phyloP scores from a whole-genome alignment of 2,329 filamentous ascomycete genomes.

The Sclerotinia subarctica region DNA sequence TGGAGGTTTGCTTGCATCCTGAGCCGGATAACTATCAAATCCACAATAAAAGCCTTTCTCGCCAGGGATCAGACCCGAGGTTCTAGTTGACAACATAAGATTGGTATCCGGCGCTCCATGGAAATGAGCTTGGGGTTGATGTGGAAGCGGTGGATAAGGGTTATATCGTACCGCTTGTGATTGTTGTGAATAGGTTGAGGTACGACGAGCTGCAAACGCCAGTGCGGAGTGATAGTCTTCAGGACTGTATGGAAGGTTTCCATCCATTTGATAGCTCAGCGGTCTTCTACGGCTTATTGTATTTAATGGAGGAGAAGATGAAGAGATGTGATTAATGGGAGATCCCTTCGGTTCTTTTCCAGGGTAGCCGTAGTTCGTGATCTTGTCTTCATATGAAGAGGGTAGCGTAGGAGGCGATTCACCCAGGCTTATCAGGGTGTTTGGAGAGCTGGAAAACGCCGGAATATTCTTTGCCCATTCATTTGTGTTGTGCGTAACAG shows the following conservation, averaged over 20 bases:
- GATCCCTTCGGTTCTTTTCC: constrained; percentile 35
- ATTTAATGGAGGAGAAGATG: constrained; percentile 38
- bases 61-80: constrained; percentile 57
- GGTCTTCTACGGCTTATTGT: constrained; percentile 45
- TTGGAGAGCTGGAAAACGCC: constrained; percentile 43
- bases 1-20: constrained; percentile 35
- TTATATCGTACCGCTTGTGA: constrained; percentile 42
- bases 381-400: constrained; percentile 38
- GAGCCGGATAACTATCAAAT: constrained; percentile 65
- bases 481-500: constrained; percentile 36
- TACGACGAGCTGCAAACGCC: constrained; percentile 44
- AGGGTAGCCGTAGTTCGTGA: constrained; percentile 34
- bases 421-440: constrained; percentile 44
- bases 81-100: constrained; percentile 49
- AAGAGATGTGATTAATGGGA: constrained; percentile 30
- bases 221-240: constrained; percentile 50
- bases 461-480: constrained; percentile 47
- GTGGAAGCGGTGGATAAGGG: constrained; percentile 64
- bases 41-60: constrained; percentile 75
- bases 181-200: constrained; percentile 52
- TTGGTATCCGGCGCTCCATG: constrained; percentile 74
- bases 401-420: constrained; percentile 43
- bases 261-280: constrained; percentile 50
- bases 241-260: constrained; percentile 35
- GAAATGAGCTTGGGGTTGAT: constrained; percentile 74